Evolutionary conservation across 1,139 yeast genomes (phyloP).

Genomic region (Lodderomyces jiufengensis): DNA sequence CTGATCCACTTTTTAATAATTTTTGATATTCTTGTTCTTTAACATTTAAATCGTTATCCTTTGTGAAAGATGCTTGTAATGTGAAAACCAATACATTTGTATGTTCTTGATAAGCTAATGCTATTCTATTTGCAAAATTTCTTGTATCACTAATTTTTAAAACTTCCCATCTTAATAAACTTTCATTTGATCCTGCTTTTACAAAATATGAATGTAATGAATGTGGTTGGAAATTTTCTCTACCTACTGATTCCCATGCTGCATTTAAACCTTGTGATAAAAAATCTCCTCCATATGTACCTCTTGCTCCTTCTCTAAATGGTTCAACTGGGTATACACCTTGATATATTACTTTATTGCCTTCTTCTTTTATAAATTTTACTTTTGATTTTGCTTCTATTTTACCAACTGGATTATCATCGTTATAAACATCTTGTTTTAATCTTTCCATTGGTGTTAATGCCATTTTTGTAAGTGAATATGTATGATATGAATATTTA

Average conservation of each 20-base stretch:
- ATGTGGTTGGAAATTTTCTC: conserved; percentile 31
- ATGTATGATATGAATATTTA: too few species aligned
- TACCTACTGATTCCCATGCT: conserved; percentile 33
- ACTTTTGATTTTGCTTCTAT: conserved; percentile 11
- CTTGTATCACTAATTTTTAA: conserved; percentile 30
- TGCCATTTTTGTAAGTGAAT: background rate
- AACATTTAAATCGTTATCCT: conserved; percentile 22
- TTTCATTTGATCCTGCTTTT: conserved; percentile 32
- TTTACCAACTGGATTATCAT: conserved; percentile 13
- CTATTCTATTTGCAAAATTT: conserved; percentile 35
- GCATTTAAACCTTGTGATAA: conserved; percentile 34
- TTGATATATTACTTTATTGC: conserved; percentile 14
- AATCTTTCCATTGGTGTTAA: conserved; percentile 10
- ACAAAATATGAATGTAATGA: conserved; percentile 41
- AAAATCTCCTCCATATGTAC: conserved; percentile 43
- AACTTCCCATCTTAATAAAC: conserved; percentile 36
- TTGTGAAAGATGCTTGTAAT: conserved; percentile 34
- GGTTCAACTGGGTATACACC: conserved; percentile 40
- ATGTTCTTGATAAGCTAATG: conserved; percentile 31
- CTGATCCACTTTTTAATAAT: conserved; percentile 8
- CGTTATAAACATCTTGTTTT: conserved; percentile 10
- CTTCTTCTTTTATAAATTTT: conserved; percentile 7
- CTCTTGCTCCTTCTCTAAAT: conserved; percentile 28
- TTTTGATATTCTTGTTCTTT: conserved; percentile 14
- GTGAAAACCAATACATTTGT: conserved; percentile 31